Evolutionary conservation across 805 yeast genomes (phyloP).

Genomic region (Candida schatavii): DNA sequence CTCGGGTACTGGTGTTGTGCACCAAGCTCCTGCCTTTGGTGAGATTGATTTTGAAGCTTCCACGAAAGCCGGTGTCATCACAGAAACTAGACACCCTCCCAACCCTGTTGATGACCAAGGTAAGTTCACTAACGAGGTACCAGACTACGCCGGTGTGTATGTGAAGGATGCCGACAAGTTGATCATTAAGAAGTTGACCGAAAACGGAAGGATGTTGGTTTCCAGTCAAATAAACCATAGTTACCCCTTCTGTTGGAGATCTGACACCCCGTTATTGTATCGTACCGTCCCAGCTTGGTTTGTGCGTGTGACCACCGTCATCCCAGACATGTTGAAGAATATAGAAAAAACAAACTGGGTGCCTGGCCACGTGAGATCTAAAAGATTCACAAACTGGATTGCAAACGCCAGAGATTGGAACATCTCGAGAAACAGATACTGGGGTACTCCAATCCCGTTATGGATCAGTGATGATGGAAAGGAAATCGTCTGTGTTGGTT

Average conservation of each 20-base stretch:
- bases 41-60: conserved; percentile 94
- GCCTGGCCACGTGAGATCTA: conserved; percentile 84
- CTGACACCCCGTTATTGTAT: conserved; percentile 95
- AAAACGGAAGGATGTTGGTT: conserved; percentile 68
- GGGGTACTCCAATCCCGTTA: conserved; percentile 99
- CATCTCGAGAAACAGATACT: conserved; percentile 94
- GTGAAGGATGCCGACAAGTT: conserved; percentile 95
- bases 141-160: conserved; percentile 75
- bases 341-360: conserved; percentile 93
- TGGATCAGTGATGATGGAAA: conserved; percentile 95
- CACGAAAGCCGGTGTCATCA: conserved; percentile 69
- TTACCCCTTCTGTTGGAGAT: conserved; percentile 99
- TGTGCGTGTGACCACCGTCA: conserved; percentile 80
- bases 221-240: conserved; percentile 88
- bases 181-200: conserved; percentile 82
- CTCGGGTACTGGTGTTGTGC: conserved; percentile 99
- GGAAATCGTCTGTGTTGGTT: conserved; percentile 92
- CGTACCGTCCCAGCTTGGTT: conserved; percentile 99
- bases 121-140: conserved; percentile 69
- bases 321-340: conserved; percentile 85
- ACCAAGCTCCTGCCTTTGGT: conserved; percentile 98
- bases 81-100: conserved; percentile 71
- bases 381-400: conserved; percentile 97
- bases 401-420: conserved; percentile 99
- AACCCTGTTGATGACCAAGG: conserved; percentile 96